Evolutionary conservation across 371 early-diverging fungal genomes (phyloP).

Genomic region (Chytridium lagenaria): DNA sequence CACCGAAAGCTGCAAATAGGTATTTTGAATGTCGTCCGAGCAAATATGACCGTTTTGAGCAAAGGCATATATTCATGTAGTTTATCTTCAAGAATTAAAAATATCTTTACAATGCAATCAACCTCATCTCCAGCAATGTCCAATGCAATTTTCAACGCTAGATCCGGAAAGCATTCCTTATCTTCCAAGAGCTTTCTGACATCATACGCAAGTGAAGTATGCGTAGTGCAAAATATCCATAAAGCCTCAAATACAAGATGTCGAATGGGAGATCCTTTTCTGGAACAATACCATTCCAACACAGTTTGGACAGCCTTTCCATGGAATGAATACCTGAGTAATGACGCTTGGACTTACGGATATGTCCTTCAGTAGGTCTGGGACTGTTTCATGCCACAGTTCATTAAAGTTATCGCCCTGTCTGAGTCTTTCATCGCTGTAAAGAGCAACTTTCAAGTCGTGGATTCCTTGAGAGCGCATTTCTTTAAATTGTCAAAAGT

Average conservation of each 20-base stretch:
- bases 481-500: neutral
- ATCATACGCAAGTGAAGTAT: neutral
- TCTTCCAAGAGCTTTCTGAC: slow-evolving; percentile 6
- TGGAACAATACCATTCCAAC: neutral
- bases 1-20: neutral
- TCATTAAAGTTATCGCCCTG: neutral
- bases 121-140: slow-evolving; percentile 3
- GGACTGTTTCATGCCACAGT: neutral
- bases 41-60: neutral
- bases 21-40: neutral
- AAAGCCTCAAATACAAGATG: neutral
- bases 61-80: slow-evolving; percentile 9
- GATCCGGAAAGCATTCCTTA: neutral
- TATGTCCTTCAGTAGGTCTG: neutral
- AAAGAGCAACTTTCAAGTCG: neutral
- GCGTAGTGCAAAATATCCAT: neutral
- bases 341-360: neutral
- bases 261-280: neutral
- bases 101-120: neutral
- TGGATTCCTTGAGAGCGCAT: too few relatives aligned
- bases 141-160: neutral
- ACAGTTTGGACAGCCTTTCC: neutral
- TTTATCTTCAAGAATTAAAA: neutral
- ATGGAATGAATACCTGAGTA: neutral
- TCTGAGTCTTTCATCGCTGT: neutral